Conservation (phyloP, 108 stramenopile genomes). For the Discostella stelligeroides region DNA sequence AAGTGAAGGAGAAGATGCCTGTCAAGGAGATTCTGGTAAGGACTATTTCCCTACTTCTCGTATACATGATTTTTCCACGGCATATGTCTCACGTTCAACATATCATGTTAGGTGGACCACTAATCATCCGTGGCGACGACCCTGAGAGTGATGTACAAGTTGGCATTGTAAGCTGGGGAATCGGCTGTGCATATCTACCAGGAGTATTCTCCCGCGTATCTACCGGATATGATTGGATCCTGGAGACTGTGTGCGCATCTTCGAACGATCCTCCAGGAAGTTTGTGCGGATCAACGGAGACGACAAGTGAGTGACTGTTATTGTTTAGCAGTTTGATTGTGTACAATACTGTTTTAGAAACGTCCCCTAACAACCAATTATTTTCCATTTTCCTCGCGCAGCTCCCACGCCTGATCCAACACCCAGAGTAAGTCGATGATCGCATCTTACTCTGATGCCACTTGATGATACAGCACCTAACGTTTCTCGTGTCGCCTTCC, state of each 20-base stretch:
- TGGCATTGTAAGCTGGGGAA: slow-evolving; percentile 59
- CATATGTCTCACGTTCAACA: neutral
- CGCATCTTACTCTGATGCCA: no score
- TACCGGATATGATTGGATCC: slow-evolving; percentile 43
- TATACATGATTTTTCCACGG: no score
- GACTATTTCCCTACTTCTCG: neutral
- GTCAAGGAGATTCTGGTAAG: slow-evolving; percentile 47
- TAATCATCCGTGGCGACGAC: slow-evolving; percentile 13
- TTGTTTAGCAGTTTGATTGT: no score
- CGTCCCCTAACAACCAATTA: no score
- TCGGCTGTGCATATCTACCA: slow-evolving; percentile 54
- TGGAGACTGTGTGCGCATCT: slow-evolving; percentile 30
- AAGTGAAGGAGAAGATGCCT: slow-evolving; percentile 31
- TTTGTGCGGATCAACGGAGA: slow-evolving; percentile 8
- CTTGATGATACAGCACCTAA: neutral
- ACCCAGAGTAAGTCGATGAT: neutral
- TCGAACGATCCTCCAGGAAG: slow-evolving; percentile 9
- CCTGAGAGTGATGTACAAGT: slow-evolving; percentile 39
- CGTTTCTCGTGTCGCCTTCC: neutral
- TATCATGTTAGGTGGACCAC: slow-evolving; percentile 41
- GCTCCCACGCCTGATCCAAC: neutral
- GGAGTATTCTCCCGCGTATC: slow-evolving; percentile 52
- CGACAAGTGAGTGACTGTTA: slow-evolving; percentile 1
- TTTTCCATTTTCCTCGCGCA: neutral
- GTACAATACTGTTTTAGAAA: no score